Percentiles rank a stretch among this genome's conserved stretches.
Conservation (phyloP, 176 grass and related monocot species). For the Cenchrus americanus region DNA sequence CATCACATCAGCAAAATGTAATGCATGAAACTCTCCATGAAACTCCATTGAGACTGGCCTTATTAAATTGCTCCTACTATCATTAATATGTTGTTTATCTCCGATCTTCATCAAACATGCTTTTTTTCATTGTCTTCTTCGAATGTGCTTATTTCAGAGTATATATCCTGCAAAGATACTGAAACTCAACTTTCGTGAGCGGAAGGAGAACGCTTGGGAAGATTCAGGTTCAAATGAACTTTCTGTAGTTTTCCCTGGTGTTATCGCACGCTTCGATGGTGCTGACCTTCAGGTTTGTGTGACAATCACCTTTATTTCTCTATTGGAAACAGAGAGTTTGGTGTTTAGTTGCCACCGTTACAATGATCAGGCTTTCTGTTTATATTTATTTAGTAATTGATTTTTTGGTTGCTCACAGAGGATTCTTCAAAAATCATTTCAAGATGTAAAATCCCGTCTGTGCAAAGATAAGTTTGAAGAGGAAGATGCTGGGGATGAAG, state of each 20-base stretch:
- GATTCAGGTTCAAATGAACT: slow-evolving; percentile 72
- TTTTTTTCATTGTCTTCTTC: slow-evolving; percentile 10
- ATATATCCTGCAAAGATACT: slow-evolving; percentile 73
- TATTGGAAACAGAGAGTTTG: slow-evolving; percentile 10
- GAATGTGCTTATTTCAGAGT: slow-evolving; percentile 58
- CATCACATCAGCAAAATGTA: too few relatives aligned
- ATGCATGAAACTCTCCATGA: too few relatives aligned
- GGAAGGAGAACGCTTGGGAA: slow-evolving; percentile 51
- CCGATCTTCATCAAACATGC: not conserved
- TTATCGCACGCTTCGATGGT: slow-evolving; percentile 76
- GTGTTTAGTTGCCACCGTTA: not conserved
- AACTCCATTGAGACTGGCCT: too few relatives aligned
- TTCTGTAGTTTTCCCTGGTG: slow-evolving; percentile 64
- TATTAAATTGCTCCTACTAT: slow-evolving; percentile 9
- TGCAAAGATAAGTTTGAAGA: slow-evolving; percentile 75
- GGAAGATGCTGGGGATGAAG: slow-evolving; percentile 51
- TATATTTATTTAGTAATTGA: not conserved
- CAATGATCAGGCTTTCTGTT: not conserved
- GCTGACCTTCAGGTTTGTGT: slow-evolving; percentile 74
- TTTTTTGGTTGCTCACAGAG: slow-evolving; percentile 45
- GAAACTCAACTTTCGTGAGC: slow-evolving; percentile 61
- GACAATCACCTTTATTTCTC: slow-evolving; percentile 17
- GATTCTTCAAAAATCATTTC: slow-evolving; percentile 74
- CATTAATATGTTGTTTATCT: not conserved
- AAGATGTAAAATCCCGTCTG: slow-evolving; percentile 53